Evolutionary conservation across 305 asterid species (phyloP).

Genomic region (Fraxinus latifolia): DNA sequence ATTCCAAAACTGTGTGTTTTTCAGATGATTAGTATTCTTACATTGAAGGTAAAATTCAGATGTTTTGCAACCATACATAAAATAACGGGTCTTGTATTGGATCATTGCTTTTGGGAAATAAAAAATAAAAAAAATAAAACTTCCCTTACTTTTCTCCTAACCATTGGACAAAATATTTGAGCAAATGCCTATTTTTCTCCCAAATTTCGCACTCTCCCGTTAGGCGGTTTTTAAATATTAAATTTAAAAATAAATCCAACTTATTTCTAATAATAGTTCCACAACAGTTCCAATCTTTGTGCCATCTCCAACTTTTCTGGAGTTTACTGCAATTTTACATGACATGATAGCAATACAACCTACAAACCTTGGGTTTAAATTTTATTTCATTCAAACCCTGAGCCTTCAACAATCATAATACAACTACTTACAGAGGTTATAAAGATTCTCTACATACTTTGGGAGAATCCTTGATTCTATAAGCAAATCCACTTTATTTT

Average conservation of each 20-base stretch:
- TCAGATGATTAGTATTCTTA: background rate
- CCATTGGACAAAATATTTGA: background rate
- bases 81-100: background rate
- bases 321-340: background rate
- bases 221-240: background rate
- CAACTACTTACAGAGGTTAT: background rate
- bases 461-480: background rate
- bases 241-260: background rate
- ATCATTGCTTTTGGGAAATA: background rate
- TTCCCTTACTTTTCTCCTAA: background rate
- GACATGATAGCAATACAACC: background rate
- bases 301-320: background rate
- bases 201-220: background rate
- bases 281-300: background rate
- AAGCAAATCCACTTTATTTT: conserved; percentile 4
- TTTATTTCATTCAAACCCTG: background rate
- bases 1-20: background rate
- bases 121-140: no score
- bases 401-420: background rate
- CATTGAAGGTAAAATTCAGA: background rate
- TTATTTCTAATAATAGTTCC: background rate
- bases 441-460: background rate
- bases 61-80: background rate
- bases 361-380: background rate
- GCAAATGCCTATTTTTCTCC: background rate